These are phyloP conservation scores for Copromyces sp. DNA, from an alignment of 495 filamentous ascomycete species.

Conservation along the genomic window DNA sequence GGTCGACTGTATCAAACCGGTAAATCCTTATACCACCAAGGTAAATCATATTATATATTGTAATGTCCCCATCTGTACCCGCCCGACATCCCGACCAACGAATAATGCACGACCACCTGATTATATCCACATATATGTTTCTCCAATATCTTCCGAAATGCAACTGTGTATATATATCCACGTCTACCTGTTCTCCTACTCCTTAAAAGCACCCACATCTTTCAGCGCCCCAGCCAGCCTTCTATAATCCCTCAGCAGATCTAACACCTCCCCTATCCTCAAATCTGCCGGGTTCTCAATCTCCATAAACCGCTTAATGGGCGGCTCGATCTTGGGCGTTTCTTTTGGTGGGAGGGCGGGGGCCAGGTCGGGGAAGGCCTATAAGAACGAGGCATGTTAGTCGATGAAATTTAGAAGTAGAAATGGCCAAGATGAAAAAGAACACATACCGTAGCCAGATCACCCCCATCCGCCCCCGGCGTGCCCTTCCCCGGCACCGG, in stretches of 20 bases:
- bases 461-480: constrained; percentile 31
- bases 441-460: constrained; percentile 39
- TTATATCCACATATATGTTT: neutral
- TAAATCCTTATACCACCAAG: too few species aligned
- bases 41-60: too few species aligned
- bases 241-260: constrained; percentile 80
- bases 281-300: constrained; percentile 67
- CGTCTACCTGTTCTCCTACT: constrained; percentile 10
- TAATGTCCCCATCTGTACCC: too few species aligned
- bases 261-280: constrained; percentile 68
- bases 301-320: constrained; percentile 73
- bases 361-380: constrained; percentile 54
- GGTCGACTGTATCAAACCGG: too few species aligned
- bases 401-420: too few species aligned
- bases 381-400: too few species aligned
- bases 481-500: constrained; percentile 18
- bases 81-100: neutral
- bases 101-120: neutral
- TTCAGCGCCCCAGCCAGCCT: constrained; percentile 61
- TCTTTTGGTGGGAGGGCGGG: constrained; percentile 40
- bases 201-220: constrained; percentile 47
- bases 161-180: neutral
- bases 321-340: constrained; percentile 51
- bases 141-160: neutral
- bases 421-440: neutral